Evolutionary conservation across 306 rosid genomes (phyloP).

Genomic region (Purshia tridentata): DNA sequence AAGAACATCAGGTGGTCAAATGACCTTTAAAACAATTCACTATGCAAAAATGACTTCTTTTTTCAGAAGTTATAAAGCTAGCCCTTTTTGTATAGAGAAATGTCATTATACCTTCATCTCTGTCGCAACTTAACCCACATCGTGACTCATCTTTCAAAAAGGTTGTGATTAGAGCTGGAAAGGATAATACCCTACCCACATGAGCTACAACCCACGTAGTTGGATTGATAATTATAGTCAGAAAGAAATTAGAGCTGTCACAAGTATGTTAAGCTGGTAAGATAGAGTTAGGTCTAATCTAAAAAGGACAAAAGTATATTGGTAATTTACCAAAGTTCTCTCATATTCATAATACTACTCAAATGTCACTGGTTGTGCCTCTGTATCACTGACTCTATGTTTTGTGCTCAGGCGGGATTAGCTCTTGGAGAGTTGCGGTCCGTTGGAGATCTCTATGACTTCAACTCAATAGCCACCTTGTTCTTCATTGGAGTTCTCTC

Average conservation of each 20-base stretch:
- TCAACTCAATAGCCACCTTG: conserved; percentile 85
- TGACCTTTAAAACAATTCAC: neutral
- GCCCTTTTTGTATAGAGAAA: neutral
- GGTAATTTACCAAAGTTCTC: neutral
- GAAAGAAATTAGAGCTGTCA: neutral
- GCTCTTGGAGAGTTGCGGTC: conserved; percentile 89
- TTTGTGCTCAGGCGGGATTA: conserved; percentile 74
- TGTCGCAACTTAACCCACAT: neutral
- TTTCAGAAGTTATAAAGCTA: neutral
- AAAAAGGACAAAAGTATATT: neutral
- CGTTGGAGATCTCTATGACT: conserved; percentile 85
- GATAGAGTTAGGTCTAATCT: neutral
- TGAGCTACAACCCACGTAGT: too few species aligned
- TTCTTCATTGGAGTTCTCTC: conserved; percentile 82
- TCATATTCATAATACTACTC: neutral
- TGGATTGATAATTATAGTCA: too few species aligned
- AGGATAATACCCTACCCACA: too few species aligned
- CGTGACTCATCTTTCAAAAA: neutral
- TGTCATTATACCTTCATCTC: neutral
- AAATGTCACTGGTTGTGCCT: neutral
- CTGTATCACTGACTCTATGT: neutral
- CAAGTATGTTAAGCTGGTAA: neutral
- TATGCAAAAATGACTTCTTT: neutral
- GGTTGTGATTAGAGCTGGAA: neutral
- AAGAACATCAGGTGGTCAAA: neutral